Evolutionary conservation across 495 filamentous ascomycete species (phyloP), one percentile per base, ranked within the genome.

Genomic region (Aspergillus egyptiacus): DNA sequence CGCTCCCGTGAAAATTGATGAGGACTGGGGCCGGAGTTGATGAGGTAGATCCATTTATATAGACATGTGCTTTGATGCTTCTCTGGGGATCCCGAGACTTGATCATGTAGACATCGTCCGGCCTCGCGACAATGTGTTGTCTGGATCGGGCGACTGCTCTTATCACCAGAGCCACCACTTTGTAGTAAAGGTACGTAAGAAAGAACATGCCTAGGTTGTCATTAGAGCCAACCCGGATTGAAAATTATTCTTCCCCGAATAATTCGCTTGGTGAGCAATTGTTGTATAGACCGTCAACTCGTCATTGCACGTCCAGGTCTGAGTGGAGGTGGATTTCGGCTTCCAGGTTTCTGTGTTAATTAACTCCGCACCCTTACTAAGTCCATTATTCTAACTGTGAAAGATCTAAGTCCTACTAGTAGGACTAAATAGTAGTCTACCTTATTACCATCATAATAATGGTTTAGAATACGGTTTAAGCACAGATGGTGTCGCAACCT

Each of bases 41-140:
- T 2, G n/a, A n/a, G n/a, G 19, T 36, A 3, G 55, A 35, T 13
- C 50, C n/a, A n/a, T 70, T 49, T 20, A 51, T 60, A 58, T 78
- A 77, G 43, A 75, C 43, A 61, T 75, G 69, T 22, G 59, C 63
- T 48, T 63, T 73, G 59, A 78, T 74, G 13, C 60, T 68, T 37
- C 74, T 61, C 10, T 59, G 48, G 5, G 50, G 34, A 45, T 76
- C 69, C 15, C 75, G 67, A 24, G 71, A 73, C 27, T 67, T 53
- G 23, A 76, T 71, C 5, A 59, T 54, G 8, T 63, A 53, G 7
- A 71, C 52, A 31, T 68, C 61, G 54, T 72, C 66, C 3, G 68
- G 68, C 20, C 57, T 65, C 19, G 46, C 43, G 22, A 39, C 20
- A 14, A 33, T 43, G 6, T n/a, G 45, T 27, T 27, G 33, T 19